Conservation (phyloP, 2,329 filamentous ascomycete genomes). For the Fusarium beomiforme region DNA sequence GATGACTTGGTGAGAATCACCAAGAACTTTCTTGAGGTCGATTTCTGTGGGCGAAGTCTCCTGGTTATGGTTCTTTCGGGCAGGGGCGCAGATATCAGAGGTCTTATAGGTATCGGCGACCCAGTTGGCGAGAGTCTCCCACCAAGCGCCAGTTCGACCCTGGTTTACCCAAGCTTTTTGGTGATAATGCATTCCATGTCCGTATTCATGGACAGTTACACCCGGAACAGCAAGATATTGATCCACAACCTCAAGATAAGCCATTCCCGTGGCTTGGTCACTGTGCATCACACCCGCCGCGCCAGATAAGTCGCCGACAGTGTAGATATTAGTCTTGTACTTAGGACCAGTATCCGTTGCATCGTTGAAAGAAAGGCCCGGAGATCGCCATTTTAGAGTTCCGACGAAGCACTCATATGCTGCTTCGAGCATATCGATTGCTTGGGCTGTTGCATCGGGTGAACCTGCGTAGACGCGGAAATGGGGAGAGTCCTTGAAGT, state of each 20-base stretch:
- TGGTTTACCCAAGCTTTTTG: slow-evolving; percentile 57
- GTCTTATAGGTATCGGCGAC: slow-evolving; percentile 60
- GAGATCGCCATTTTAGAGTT: slow-evolving; percentile 51
- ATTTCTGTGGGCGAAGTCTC: slow-evolving; percentile 51
- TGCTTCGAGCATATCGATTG: slow-evolving; percentile 56
- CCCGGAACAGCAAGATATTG: slow-evolving; percentile 50
- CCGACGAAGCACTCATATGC: slow-evolving; percentile 55
- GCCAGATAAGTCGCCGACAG: slow-evolving; percentile 48
- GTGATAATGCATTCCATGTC: slow-evolving; percentile 59
- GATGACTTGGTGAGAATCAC: slow-evolving; percentile 58
- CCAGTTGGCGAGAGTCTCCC: slow-evolving; percentile 62
- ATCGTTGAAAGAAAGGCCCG: slow-evolving; percentile 50
- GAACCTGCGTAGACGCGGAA: slow-evolving; percentile 52
- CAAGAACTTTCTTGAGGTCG: slow-evolving; percentile 56
- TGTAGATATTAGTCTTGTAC: slow-evolving; percentile 60
- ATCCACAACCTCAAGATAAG: slow-evolving; percentile 55
- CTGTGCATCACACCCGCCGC: slow-evolving; percentile 57
- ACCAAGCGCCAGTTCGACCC: slow-evolving; percentile 58
- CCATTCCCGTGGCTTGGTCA: slow-evolving; percentile 51
- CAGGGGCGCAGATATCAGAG: slow-evolving; percentile 53
- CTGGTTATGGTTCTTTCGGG: slow-evolving; percentile 50
- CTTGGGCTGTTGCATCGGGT: slow-evolving; percentile 29
- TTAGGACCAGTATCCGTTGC: slow-evolving; percentile 50
- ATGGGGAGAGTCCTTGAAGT: slow-evolving; percentile 49
- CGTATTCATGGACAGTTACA: slow-evolving; percentile 61